Base-by-base conservation (phyloP, 2,329 filamentous ascomycete genomes). In the Exophiala aquamarina region DNA sequence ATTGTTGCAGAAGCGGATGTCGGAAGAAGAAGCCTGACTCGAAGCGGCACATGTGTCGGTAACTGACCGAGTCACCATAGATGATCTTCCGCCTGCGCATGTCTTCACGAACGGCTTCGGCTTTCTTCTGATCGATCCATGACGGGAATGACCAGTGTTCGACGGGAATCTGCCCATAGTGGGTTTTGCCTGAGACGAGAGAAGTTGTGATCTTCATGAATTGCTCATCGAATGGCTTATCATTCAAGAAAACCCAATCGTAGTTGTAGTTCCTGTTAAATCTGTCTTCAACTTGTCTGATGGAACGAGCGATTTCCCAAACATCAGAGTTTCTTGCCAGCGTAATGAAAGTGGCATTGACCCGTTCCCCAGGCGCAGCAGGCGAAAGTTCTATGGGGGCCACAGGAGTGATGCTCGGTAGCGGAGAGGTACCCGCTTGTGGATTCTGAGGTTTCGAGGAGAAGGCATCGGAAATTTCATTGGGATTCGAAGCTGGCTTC, bases 1-100 rank as follows among this genome's bases (percentile, higher is more conserved):
- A 98, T 67, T 97, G 90, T 68, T 88, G 73, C 88, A 98, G 91
- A 59, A 96, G 74, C 21, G 83, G 81, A 68, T 98, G 93, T 52
- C 87, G 89, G 82, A 97, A 98, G 79, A 98, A 98, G 79, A 98
- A 98, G 31, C 93, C 93, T 6, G 92, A 97, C 72, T 98, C 93
- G 66, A 95, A 98, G 56, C 93, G 89, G 72, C 93, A 98, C 93
- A 98, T 98, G 77, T 98, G 94, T 55, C 93, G 84, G 76, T 98
- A 98, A 73, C 89, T 95, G 72, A 95, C 74, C 9, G 90, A 95
- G 70, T 97, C 93, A 52, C 93, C 93, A 66, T 98, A 98, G 70
- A 98, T 98, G 69, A 98, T 95, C 75, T 96, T 94, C 66, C 85
- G 83, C 67, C 89, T 81, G 47, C 82, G 83, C 93, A 98, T 98